These are phyloP conservation scores for Alternaria novae-zelandiae DNA, from an alignment of 2,329 filamentous ascomycete species.

Conservation along the genomic window DNA sequence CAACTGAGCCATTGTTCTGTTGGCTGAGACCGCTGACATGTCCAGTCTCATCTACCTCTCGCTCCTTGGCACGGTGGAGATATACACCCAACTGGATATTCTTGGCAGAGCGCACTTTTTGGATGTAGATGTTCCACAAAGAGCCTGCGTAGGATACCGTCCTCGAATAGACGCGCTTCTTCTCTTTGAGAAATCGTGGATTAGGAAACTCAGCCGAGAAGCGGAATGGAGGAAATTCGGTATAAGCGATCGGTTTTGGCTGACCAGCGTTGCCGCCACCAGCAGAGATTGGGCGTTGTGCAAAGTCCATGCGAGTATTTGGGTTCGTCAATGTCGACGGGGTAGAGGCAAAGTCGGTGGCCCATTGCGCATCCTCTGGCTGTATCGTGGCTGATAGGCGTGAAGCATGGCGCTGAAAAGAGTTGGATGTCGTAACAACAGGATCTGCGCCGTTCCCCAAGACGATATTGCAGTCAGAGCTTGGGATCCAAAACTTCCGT, in stretches of 20 bases:
- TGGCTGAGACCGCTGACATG: slow-evolving; percentile 48
- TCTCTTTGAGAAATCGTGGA: slow-evolving; percentile 62
- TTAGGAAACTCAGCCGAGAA: slow-evolving; percentile 66
- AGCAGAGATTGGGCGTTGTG: slow-evolving; percentile 42
- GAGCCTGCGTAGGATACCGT: slow-evolving; percentile 66
- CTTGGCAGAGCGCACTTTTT: slow-evolving; percentile 62
- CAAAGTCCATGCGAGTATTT: slow-evolving; percentile 37
- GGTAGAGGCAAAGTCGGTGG: slow-evolving; percentile 60
- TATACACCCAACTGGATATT: slow-evolving; percentile 66
- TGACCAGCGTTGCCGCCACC: slow-evolving; percentile 45
- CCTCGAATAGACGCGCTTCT: slow-evolving; percentile 64
- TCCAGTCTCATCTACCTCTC: slow-evolving; percentile 56
- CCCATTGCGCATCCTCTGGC: slow-evolving; percentile 63
- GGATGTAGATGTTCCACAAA: slow-evolving; percentile 68
- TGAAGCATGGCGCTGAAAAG: slow-evolving; percentile 54
- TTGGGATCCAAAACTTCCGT: slow-evolving; percentile 65
- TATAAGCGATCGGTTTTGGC: slow-evolving; percentile 55
- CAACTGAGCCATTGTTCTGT: slow-evolving; percentile 54
- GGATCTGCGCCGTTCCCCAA: slow-evolving; percentile 62
- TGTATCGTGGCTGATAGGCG: slow-evolving; percentile 60
- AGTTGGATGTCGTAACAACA: slow-evolving; percentile 55
- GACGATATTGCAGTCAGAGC: slow-evolving; percentile 61
- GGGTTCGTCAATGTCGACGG: slow-evolving; percentile 50
- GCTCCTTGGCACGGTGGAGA: slow-evolving; percentile 64
- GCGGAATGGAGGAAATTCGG: slow-evolving; percentile 64